phyloP scores from a whole-genome alignment of 129 eudicot genomes.

The Deinandra increscens region DNA sequence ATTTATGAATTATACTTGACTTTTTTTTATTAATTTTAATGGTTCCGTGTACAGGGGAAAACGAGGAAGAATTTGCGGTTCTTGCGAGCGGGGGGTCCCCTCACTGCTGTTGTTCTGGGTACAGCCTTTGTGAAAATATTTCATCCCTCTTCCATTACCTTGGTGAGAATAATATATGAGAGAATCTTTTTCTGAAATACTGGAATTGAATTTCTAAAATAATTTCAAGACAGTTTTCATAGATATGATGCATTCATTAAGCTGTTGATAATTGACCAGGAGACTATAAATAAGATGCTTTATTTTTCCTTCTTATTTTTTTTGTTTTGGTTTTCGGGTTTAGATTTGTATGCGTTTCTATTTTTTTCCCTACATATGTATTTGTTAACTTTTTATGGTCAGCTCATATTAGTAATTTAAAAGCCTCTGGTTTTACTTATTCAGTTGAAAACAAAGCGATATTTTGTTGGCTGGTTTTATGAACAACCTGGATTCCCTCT shows the following conservation, averaged over 20 bases:
- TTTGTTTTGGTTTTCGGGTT: conserved; percentile 10
- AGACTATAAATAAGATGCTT: conserved; percentile 2
- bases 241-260: background rate
- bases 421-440: background rate
- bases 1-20: background rate
- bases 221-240: background rate
- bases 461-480: background rate
- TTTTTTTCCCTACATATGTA: background rate
- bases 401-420: background rate
- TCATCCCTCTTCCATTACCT: conserved; percentile 79
- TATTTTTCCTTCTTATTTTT: background rate
- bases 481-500: conserved; percentile 3
- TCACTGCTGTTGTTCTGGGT: conserved; percentile 92
- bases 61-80: conserved; percentile 66
- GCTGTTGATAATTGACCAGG: conserved; percentile 11
- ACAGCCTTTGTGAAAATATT: conserved; percentile 77
- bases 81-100: conserved; percentile 90
- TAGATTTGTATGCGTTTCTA: background rate
- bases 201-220: background rate
- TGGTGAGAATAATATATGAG: conserved; percentile 62
- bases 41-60: conserved; percentile 60
- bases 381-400: background rate
- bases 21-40: conserved; percentile 5
- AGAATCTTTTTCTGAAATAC: conserved; percentile 13
- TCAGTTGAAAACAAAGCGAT: background rate